These are phyloP conservation scores for Pelargonium australe DNA, from an alignment of 441 rosid species.

Conservation along the genomic window DNA sequence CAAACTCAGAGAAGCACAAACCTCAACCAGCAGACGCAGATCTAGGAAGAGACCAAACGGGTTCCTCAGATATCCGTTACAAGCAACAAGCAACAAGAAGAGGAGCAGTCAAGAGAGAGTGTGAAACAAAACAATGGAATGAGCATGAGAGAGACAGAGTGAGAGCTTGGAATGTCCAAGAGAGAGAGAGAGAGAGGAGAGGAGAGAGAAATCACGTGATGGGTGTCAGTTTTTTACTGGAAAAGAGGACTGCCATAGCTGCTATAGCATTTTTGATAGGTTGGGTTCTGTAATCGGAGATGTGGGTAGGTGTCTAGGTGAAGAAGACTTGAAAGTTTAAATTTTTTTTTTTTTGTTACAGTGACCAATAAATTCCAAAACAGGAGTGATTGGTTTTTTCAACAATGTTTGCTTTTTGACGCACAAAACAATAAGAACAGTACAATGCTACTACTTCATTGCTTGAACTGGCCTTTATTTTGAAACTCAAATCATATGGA, in stretches of 20 bases:
- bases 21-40: conserved; percentile 42
- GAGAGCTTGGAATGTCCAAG: conserved; percentile 39
- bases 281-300: conserved; percentile 14
- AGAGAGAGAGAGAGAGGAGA: conserved; percentile 11
- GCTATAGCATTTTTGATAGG: neutral
- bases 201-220: conserved; percentile 50
- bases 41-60: conserved; percentile 20
- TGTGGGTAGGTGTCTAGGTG: conserved; percentile 21
- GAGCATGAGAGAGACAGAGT: conserved; percentile 25
- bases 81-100: too few relatives aligned
- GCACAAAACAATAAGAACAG: conserved; percentile 5
- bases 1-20: conserved; percentile 22
- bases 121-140: conserved; percentile 21
- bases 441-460: neutral
- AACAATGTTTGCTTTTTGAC: conserved; percentile 4
- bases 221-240: conserved; percentile 36
- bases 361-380: neutral
- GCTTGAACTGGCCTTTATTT: conserved; percentile 3
- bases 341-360: neutral
- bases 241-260: conserved; percentile 11
- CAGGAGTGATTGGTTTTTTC: neutral
- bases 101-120: conserved; percentile 18
- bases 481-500: neutral
- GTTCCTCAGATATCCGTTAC: neutral
- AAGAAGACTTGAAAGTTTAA: neutral